A percentile compares a stretch with the other conserved stretches of the same genome.
phyloP scores from a whole-genome alignment of 371 early-diverging fungal species.

The Mucor saturninus region DNA sequence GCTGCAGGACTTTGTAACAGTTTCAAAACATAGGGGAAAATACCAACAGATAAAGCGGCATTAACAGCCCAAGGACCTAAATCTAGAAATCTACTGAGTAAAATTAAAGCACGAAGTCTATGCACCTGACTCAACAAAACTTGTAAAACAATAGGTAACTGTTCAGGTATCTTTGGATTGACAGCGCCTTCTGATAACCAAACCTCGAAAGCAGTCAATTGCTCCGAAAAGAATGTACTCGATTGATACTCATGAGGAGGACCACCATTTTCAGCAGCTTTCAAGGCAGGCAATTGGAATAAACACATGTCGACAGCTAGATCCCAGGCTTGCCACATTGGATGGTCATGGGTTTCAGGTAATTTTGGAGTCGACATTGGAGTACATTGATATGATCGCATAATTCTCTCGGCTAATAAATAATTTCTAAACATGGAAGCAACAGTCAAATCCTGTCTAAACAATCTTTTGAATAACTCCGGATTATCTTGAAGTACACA shows the following conservation, averaged over 20 bases:
- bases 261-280: slow-evolving; percentile 65
- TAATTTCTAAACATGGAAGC: slow-evolving; percentile 96
- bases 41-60: slow-evolving; percentile 92
- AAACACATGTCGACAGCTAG: slow-evolving; percentile 94
- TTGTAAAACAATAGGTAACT: slow-evolving; percentile 95
- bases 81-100: slow-evolving; percentile 91
- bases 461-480: slow-evolving; percentile 89
- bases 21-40: slow-evolving; percentile 96
- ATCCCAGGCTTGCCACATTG: slow-evolving; percentile 97
- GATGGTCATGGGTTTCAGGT: slow-evolving; percentile 91
- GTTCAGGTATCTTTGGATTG: slow-evolving; percentile 82
- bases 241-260: slow-evolving; percentile 70
- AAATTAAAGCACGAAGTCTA: slow-evolving; percentile 88
- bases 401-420: slow-evolving; percentile 92
- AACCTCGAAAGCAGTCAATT: slow-evolving; percentile 95
- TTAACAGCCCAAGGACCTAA: slow-evolving; percentile 96
- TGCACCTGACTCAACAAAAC: slow-evolving; percentile 95
- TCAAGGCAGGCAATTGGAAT: slow-evolving; percentile 82
- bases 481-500: slow-evolving; percentile 80
- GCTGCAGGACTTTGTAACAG: slow-evolving; percentile 93
- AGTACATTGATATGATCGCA: slow-evolving; percentile 90
- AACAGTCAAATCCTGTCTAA: slow-evolving; percentile 95
- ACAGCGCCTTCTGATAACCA: slow-evolving; percentile 88
- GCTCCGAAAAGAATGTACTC: slow-evolving; percentile 92
- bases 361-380: slow-evolving; percentile 88